Evolutionary conservation across 345 rosid genomes (phyloP).

Genomic region (Gossypium turneri): DNA sequence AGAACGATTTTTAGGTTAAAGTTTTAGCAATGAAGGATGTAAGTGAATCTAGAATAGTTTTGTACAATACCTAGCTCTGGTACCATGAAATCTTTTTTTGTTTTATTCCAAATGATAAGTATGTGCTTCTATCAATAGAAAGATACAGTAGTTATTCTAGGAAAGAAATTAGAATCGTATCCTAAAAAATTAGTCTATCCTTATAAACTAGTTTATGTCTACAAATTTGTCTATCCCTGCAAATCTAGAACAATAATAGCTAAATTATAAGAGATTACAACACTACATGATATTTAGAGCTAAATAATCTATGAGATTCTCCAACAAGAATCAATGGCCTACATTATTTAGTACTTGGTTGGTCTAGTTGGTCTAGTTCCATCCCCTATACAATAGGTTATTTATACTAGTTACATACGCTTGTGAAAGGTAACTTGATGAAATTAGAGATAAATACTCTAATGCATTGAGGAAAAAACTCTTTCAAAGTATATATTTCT

Average conservation of each 20-base stretch:
- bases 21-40: background rate
- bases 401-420: too few relatives aligned
- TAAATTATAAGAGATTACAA: background rate
- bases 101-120: background rate
- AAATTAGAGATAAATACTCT: too few relatives aligned
- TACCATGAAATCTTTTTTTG: background rate
- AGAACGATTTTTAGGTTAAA: background rate
- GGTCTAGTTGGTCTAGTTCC: background rate
- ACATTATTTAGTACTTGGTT: background rate
- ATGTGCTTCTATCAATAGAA: background rate
- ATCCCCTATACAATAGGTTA: background rate
- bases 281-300: background rate
- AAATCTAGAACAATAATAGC: background rate
- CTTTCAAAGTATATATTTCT: too few relatives aligned
- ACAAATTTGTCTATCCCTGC: background rate
- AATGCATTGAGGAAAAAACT: too few relatives aligned
- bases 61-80: background rate
- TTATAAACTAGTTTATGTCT: background rate
- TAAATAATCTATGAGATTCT: background rate
- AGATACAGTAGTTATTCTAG: background rate
- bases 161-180: background rate
- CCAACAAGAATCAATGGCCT: background rate
- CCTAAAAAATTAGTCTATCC: background rate
- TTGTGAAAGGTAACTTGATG: too few relatives aligned
- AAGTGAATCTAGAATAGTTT: background rate